Conservation (phyloP, 257 asterid species). For the Nicotiana tabacum region DNA sequence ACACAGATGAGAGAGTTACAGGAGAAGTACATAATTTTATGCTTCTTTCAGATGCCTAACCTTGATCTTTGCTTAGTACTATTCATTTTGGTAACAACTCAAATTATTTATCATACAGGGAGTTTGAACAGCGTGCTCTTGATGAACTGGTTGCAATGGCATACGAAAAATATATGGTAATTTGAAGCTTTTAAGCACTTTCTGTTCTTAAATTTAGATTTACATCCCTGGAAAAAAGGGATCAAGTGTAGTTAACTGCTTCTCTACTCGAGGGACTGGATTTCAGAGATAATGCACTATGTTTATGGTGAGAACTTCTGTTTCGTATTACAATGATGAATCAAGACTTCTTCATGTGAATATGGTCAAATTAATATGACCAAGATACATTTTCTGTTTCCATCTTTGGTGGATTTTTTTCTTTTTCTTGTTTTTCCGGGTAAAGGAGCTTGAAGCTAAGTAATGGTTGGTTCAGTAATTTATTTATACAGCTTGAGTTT, state of each 20-base stretch:
- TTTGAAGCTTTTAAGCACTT: slow-evolving; percentile 18
- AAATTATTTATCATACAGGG: slow-evolving; percentile 43
- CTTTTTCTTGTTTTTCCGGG: neutral
- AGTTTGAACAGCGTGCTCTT: slow-evolving; percentile 67
- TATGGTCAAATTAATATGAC: neutral
- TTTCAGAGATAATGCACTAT: neutral
- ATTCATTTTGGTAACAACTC: slow-evolving; percentile 17
- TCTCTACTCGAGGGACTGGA: neutral
- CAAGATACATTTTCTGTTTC: neutral
- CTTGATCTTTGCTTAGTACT: slow-evolving; percentile 9
- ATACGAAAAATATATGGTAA: slow-evolving; percentile 85
- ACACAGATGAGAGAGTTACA: slow-evolving; percentile 58
- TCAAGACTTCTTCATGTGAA: neutral
- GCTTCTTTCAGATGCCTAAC: slow-evolving; percentile 15
- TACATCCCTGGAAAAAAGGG: neutral
- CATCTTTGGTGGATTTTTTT: neutral
- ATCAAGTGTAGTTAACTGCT: neutral
- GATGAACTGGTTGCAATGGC: slow-evolving; percentile 77
- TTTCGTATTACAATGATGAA: neutral
- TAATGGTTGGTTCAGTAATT: neutral
- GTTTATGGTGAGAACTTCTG: neutral
- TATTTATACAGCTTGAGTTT: neutral
- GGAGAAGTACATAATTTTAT: slow-evolving; percentile 42
- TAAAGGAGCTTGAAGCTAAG: neutral
- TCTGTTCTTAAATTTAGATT: slow-evolving; percentile 8